These are phyloP conservation scores for Saccharum spontaneum DNA, from an alignment of 176 grass and related monocot species.

Conservation along the genomic window DNA sequence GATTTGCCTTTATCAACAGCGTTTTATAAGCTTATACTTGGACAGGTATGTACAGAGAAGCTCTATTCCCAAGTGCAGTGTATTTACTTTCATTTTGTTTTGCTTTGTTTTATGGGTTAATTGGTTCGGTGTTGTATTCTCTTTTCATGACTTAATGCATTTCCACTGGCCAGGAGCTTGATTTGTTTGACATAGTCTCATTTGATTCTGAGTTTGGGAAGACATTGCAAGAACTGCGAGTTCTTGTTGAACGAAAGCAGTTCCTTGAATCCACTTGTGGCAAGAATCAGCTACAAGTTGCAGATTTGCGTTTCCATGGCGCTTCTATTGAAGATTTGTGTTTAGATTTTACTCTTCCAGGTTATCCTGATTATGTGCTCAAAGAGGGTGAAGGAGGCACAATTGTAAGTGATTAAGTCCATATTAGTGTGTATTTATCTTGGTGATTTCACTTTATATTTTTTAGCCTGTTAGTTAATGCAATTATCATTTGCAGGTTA, in stretches of 20 bases:
- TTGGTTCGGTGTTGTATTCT: neutral
- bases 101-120: constrained; percentile 23
- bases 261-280: constrained; percentile 49
- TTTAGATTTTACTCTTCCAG: constrained; percentile 92
- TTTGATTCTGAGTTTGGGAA: constrained; percentile 83
- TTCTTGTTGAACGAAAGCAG: constrained; percentile 65
- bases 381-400: constrained; percentile 64
- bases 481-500: constrained; percentile 51
- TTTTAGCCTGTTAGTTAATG: constrained; percentile 12
- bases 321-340: constrained; percentile 67
- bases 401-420: constrained; percentile 47
- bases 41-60: constrained; percentile 55
- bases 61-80: neutral
- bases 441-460: constrained; percentile 18
- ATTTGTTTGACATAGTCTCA: constrained; percentile 81
- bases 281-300: constrained; percentile 41
- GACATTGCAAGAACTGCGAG: constrained; percentile 79
- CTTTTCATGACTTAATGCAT: neutral
- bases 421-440: neutral
- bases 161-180: constrained; percentile 68
- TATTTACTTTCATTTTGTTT: constrained; percentile 18
- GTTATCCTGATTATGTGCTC: constrained; percentile 86
- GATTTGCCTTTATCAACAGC: constrained; percentile 80
- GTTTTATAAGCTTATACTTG: constrained; percentile 86
- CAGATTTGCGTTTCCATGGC: constrained; percentile 59